Evolutionary conservation across 192 early-diverging fungal genomes (phyloP).

Genomic region (Backusella tuberculispora): DNA sequence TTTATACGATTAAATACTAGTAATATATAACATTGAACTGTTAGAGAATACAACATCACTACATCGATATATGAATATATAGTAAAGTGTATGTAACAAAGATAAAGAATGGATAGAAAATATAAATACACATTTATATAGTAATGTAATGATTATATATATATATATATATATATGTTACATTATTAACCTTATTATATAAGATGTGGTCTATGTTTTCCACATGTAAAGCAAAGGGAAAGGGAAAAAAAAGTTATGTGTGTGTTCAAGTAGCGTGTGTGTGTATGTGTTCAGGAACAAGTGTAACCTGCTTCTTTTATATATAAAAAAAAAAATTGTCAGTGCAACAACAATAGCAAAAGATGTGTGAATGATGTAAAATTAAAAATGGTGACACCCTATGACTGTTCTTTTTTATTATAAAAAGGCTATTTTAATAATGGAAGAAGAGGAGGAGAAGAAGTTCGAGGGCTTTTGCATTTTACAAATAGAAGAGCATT

Average conservation of each 20-base stretch:
- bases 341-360: too few species aligned
- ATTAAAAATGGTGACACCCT: constrained; percentile 8
- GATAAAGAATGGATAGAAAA: too few species aligned
- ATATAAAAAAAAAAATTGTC: neutral
- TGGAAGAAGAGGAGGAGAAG: neutral
- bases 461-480: neutral
- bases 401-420: neutral
- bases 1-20: too few species aligned
- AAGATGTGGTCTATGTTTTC: neutral
- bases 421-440: neutral
- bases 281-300: neutral
- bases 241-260: neutral
- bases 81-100: too few species aligned
- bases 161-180: too few species aligned
- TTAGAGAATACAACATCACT: too few species aligned
- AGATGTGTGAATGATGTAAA: neutral
- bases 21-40: too few species aligned
- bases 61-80: too few species aligned
- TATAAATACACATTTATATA: too few species aligned
- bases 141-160: too few species aligned
- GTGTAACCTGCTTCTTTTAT: constrained; percentile 1
- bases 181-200: too few species aligned
- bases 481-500: too few species aligned
- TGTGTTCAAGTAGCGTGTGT: neutral
- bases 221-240: neutral